Percentiles rank a stretch among this genome's conserved stretches.
These are phyloP conservation scores for Kwoniella bestiolae DNA, from an alignment of 768 basidiomycete genomes.

Conservation along the genomic window DNA sequence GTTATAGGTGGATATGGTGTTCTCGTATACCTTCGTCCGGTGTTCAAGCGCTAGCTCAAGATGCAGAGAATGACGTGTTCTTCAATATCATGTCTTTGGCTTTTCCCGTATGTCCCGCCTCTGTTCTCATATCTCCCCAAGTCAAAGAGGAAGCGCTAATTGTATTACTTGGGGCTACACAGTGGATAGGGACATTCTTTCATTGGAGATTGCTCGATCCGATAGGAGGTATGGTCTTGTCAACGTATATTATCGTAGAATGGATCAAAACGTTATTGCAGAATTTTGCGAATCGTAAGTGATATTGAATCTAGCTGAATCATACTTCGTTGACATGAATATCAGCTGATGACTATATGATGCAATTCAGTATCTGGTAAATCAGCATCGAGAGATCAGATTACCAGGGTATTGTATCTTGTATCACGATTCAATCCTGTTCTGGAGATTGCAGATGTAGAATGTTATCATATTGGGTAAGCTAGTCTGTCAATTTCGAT, in stretches of 20 bases:
- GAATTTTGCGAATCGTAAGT: conserved; percentile 58
- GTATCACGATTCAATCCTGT: conserved; percentile 59
- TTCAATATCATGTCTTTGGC: conserved; percentile 60
- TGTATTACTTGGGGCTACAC: background rate
- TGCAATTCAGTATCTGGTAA: conserved; percentile 52
- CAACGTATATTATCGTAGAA: conserved; percentile 57
- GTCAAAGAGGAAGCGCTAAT: background rate
- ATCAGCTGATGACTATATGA: too few relatives aligned
- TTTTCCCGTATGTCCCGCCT: conserved; percentile 52
- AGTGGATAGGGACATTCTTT: conserved; percentile 51
- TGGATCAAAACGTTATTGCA: conserved; percentile 58
- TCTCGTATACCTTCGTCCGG: conserved; percentile 53
- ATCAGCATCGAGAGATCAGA: conserved; percentile 45
- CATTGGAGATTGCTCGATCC: conserved; percentile 57
- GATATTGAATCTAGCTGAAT: conserved; percentile 9
- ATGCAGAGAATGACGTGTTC: conserved; percentile 60
- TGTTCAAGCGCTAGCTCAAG: conserved; percentile 59
- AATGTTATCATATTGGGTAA: conserved; percentile 59
- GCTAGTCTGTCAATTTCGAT: too few relatives aligned
- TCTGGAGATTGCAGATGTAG: conserved; percentile 55
- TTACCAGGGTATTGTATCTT: conserved; percentile 57
- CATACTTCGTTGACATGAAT: too few relatives aligned
- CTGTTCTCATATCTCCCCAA: background rate
- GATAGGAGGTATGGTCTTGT: conserved; percentile 58
- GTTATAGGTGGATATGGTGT: conserved; percentile 54